Conservation (phyloP, 352 stramenopile genomes). For the Globisporangium paroecandrum region DNA sequence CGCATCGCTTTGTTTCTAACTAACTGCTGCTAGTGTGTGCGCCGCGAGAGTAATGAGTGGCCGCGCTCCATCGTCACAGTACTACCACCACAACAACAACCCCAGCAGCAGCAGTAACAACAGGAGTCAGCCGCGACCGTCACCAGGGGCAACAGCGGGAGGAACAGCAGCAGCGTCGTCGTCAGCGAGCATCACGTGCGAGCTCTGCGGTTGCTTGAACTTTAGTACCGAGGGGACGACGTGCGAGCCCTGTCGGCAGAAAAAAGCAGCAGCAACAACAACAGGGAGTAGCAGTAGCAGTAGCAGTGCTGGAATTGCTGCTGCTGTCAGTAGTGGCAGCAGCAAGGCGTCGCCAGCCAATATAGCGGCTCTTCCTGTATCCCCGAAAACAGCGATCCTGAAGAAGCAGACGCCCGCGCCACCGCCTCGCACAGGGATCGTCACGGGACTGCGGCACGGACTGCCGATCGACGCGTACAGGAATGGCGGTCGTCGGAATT, state of each 20-base stretch:
- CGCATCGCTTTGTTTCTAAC: background rate
- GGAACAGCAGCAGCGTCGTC: background rate
- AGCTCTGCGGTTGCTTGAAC: slow-evolving; percentile 19
- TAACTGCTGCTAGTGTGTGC: background rate
- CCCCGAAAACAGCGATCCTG: background rate
- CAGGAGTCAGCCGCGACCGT: background rate
- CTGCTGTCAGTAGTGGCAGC: background rate
- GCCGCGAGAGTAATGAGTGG: background rate
- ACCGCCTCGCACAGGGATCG: background rate
- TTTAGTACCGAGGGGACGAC: slow-evolving; percentile 12
- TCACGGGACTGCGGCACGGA: background rate
- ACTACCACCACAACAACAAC: background rate
- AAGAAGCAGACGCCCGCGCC: background rate
- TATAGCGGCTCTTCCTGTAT: background rate
- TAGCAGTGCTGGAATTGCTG: background rate
- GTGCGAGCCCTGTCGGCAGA: slow-evolving; percentile 18
- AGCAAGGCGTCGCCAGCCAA: background rate
- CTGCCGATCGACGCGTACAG: slow-evolving; percentile 10
- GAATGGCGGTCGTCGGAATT: slow-evolving; percentile 3
- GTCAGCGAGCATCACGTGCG: slow-evolving; percentile 17
- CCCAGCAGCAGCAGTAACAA: background rate
- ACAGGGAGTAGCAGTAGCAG: background rate
- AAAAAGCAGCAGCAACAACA: background rate
- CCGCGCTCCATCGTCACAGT: background rate
- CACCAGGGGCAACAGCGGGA: background rate